These are phyloP conservation scores for Soucietia sequanensis DNA, from an alignment of 805 yeast genomes.

Conservation along the genomic window DNA sequence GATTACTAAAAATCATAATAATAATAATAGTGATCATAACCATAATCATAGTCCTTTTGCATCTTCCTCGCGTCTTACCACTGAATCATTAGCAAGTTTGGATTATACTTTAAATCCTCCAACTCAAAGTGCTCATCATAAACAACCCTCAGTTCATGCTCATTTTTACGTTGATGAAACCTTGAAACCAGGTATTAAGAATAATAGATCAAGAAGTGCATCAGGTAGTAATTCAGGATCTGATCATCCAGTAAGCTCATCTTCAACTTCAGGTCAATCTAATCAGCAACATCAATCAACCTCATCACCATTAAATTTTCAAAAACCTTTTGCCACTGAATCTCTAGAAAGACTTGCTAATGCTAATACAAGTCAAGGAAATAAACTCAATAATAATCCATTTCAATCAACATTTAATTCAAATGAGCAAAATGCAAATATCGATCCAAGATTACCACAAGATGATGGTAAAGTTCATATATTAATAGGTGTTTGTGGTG, in stretches of 20 bases:
- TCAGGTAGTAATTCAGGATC: conserved; percentile 30
- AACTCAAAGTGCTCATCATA: conserved; percentile 39
- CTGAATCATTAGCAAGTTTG: conserved; percentile 20
- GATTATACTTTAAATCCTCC: conserved; percentile 33
- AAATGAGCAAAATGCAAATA: conserved; percentile 44
- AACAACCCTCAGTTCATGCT: conserved; percentile 69
- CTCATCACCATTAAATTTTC: conserved; percentile 1
- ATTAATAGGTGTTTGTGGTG: conserved; percentile 58
- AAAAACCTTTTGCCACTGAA: conserved; percentile 4
- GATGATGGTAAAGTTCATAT: conserved; percentile 58
- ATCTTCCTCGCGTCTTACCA: conserved; percentile 3
- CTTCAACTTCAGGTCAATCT: no score
- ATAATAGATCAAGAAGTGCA: conserved; percentile 38
- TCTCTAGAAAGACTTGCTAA: conserved; percentile 9
- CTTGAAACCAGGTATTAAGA: conserved; percentile 43
- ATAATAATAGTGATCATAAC: no score
- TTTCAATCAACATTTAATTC: neutral
- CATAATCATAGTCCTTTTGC: neutral
- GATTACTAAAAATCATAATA: no score
- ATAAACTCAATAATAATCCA: neutral
- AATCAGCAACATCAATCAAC: conserved; percentile 1
- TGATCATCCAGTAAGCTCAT: conserved; percentile 12
- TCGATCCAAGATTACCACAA: conserved; percentile 51
- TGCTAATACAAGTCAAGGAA: neutral
- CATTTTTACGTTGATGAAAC: conserved; percentile 74